Percentiles rank a stretch among this genome's conserved stretches.
phyloP scores from a whole-genome alignment of 2,329 filamentous ascomycete species.

The Alternaria viburni region DNA sequence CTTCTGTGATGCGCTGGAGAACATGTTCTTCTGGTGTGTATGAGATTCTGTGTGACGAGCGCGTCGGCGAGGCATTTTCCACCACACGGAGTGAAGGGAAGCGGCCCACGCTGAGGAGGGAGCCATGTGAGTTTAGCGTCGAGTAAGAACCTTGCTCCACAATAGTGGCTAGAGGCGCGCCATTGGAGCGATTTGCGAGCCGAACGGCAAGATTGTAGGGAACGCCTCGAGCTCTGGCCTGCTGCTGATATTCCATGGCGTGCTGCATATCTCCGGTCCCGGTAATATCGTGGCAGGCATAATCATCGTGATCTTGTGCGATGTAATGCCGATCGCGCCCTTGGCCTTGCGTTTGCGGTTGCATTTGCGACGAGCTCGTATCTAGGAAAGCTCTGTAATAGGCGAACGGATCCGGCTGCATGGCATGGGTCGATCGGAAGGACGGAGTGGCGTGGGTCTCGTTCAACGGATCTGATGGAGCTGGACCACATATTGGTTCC shows the following conservation, averaged over 20 bases:
- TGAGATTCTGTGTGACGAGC: slow-evolving; percentile 16
- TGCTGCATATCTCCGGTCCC: slow-evolving; percentile 6
- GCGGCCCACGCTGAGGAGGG: slow-evolving; percentile 30
- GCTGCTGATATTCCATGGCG: slow-evolving; percentile 18
- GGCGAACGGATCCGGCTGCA: slow-evolving; percentile 24
- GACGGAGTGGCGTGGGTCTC: slow-evolving; percentile 4
- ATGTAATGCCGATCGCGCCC: slow-evolving; percentile 3
- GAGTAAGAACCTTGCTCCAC: slow-evolving; percentile 51
- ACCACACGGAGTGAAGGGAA: slow-evolving; percentile 21
- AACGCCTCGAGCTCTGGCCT: slow-evolving; percentile 23
- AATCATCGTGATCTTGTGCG: slow-evolving; percentile 19
- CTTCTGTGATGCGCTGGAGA: slow-evolving; percentile 26
- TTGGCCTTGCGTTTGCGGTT: not conserved
- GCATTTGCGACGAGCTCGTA: slow-evolving; percentile 5
- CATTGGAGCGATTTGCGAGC: slow-evolving; percentile 40
- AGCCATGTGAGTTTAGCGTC: slow-evolving; percentile 47
- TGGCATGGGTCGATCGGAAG: slow-evolving; percentile 8
- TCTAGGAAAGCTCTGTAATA: slow-evolving; percentile 27
- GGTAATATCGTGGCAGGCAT: slow-evolving; percentile 8
- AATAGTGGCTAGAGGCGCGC: slow-evolving; percentile 53
- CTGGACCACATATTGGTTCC: slow-evolving; percentile 11
- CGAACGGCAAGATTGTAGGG: slow-evolving; percentile 35
- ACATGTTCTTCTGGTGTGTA: slow-evolving; percentile 25
- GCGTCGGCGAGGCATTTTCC: slow-evolving; percentile 23
- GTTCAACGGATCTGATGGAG: slow-evolving; percentile 10